Base-by-base conservation (phyloP, 2,329 filamentous ascomycete genomes). In the Lachnellula suecica region DNA sequence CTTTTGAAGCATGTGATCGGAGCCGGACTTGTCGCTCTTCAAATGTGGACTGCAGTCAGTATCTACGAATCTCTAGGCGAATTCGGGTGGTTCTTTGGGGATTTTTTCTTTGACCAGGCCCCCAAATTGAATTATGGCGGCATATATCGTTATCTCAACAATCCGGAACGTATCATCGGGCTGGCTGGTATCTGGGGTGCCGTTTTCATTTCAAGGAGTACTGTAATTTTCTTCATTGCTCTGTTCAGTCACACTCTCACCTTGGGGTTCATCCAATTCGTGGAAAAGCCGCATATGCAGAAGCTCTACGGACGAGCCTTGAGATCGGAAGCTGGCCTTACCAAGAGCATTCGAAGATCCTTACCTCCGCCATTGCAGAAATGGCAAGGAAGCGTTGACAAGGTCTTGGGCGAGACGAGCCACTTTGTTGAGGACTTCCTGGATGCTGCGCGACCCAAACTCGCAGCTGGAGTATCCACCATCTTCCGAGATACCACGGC, bases 81-180 rank as follows among this genome's bases (percentile, higher is more conserved):
- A 67, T 99, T 97, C 65, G 94, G 94, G 63, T 99, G 93, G 93
- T 97, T 97, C 77, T 97, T 92, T 66, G 94, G 94, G 17, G 94
- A 99, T 69, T 99, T 97, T 76, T 97, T 99, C 78, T 97, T 94
- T 68, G 91, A 97, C 56, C 87, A 90, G 42, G 83, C 86, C 10
- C 87, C 87, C 11, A 96, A 94, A 72, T 79, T 97, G 56, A 97
- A 90, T 1, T 99, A 99, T 72, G 91, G 88, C 61, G 95, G 93
- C 57, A 99, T 99, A 64, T 99, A 99, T 71, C 91, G 94, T 44
- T 99, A 96, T 73, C 78, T 99, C 60, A 99, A 99, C 74, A 99
- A 97, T 66, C 94, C 94, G 0, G 94, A 99, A 71, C 87, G 93
- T 51, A 86, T 97, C 35, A 87, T 99, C 59, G 94, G 94, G 24